Evolutionary conservation across 2,329 filamentous ascomycete species (phyloP), one percentile per base, ranked within the genome.

Genomic region (Verticillium albo-atrum): DNA sequence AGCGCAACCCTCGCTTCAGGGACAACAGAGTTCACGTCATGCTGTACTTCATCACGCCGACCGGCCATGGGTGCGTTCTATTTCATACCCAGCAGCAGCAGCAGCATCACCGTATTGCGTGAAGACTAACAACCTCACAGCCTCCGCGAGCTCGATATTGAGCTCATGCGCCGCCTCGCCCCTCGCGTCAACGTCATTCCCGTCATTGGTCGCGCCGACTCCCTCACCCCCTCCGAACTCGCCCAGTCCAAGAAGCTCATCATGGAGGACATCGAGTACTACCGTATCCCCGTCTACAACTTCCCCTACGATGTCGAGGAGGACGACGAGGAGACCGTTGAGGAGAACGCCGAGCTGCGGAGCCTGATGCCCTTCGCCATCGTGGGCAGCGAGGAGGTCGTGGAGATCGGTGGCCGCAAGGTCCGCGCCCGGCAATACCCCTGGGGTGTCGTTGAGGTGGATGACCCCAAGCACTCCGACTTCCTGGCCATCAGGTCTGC

Each of bases 181-280:
- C 95, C 95, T 64, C 92, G 95, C 74, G 94, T 96, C 78, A 99
- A 99, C 76, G 95, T 99, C 68, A 99, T 99, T 67, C 95, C 95
- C 64, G 95, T 99, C 69, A 97, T 99, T 75, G 95, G 95, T 73
- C 96, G 97, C 77, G 95, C 95, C 74, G 95, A 99, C 76, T 96
- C 95, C 26, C 89, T 99, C 64, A 99, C 95, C 59, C 95, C 95
- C 47, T 89, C 91, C 67, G 95, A 99, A 81, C 85, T 99, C 65
- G 95, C 95, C 67, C 95, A 99, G 79, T 98, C 94, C 68, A 99
- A 99, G 88, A 99, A 98, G 85, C 86, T 99, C 63, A 93, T 99
- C 72, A 99, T 99, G 95, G 95, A 99, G 82, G 95, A 99, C 75
- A 99, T 99, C 69, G 95, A 99, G 80, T 95, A 99, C 79, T 99